Base-by-base conservation (phyloP, 345 rosid species). In the Firmiana major region DNA sequence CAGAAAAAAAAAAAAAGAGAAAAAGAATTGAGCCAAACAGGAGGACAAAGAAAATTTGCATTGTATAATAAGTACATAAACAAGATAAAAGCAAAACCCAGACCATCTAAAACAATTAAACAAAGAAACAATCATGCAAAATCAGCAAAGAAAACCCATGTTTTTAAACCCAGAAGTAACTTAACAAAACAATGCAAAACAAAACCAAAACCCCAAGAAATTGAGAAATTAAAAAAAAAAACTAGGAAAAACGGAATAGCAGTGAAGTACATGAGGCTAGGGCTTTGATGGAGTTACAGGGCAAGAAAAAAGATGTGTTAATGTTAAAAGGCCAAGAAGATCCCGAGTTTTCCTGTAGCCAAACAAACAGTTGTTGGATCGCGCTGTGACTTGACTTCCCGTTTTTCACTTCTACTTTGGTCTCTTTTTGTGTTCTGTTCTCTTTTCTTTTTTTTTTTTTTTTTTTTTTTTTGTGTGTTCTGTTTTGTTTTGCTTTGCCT, bases 241-340 rank as follows among this genome's bases (percentile, higher is more conserved):
- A 0, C 9, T 3, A 40, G 2, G 19, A 42, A 70, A n/a, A n/a
- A n/a, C n/a, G 22, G 42, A 51, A 31, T 45, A 71, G 2, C 55
- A 31, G 40, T 6, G 60, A 71, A 71, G 62, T 51, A 71, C 75
- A 62, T 51, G 75, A 19, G 24, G 40, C 43, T 71, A 71, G 62
- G 75, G 46, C 28, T 71, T 71, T 53, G 34, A 31, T 0, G 15
- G 21, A 68, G 43, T 19, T 19, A 38, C 24, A 64, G 46, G 13
- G 15, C 13, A 10, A 38, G 34, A 31, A n/a, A n/a, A 9, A 17
- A n/a, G 17, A 36, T 63, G 8, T 36, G 12, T 9, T 57, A 24
- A 9, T 28, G 31, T 28, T 3, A 62, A 62, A 31, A 62, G 15
- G 22, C 22, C 59, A 21, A n/a, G 42, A 3, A 31, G 34, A 31